Evolutionary conservation across 306 rosid species (phyloP).

Genomic region (Inga oerstediana): DNA sequence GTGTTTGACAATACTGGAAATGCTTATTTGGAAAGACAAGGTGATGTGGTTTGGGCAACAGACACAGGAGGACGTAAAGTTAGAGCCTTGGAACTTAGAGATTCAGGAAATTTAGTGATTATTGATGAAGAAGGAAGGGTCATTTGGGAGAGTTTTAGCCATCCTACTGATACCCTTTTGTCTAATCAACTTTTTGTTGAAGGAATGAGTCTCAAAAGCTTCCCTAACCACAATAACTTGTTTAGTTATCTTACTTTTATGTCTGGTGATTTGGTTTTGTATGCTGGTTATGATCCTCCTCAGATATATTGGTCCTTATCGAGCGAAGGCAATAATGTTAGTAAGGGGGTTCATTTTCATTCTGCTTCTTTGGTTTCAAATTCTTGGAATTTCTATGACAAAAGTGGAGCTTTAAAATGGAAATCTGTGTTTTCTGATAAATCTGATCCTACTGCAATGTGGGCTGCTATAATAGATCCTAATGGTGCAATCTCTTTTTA

Average conservation of each 20-base stretch:
- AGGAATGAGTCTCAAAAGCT: slow-evolving; percentile 78
- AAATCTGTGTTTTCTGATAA: slow-evolving; percentile 51
- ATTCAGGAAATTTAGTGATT: slow-evolving; percentile 78
- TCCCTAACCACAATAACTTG: slow-evolving; percentile 59
- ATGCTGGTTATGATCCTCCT: slow-evolving; percentile 61
- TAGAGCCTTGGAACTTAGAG: slow-evolving; percentile 57
- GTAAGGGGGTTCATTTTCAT: slow-evolving; percentile 50
- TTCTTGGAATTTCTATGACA: slow-evolving; percentile 75
- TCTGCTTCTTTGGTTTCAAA: slow-evolving; percentile 58
- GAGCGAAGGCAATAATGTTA: slow-evolving; percentile 40
- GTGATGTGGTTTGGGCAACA: slow-evolving; percentile 63
- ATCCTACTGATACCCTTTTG: slow-evolving; percentile 89
- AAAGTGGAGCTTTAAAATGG: slow-evolving; percentile 54
- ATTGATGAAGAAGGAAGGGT: slow-evolving; percentile 39
- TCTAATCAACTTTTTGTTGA: slow-evolving; percentile 66
- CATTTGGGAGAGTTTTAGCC: slow-evolving; percentile 82
- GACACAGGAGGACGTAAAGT: slow-evolving; percentile 51
- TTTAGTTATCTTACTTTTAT: slow-evolving; percentile 53
- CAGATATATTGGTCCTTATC: slow-evolving; percentile 81
- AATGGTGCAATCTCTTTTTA: slow-evolving; percentile 68
- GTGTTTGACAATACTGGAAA: slow-evolving; percentile 62
- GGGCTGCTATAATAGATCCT: slow-evolving; percentile 73
- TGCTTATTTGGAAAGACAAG: slow-evolving; percentile 48
- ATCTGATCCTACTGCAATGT: slow-evolving; percentile 50
- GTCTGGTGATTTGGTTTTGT: slow-evolving; percentile 72